phyloP scores from a whole-genome alignment of 2,329 filamentous ascomycete species.

The Fusarium lyarnte region DNA sequence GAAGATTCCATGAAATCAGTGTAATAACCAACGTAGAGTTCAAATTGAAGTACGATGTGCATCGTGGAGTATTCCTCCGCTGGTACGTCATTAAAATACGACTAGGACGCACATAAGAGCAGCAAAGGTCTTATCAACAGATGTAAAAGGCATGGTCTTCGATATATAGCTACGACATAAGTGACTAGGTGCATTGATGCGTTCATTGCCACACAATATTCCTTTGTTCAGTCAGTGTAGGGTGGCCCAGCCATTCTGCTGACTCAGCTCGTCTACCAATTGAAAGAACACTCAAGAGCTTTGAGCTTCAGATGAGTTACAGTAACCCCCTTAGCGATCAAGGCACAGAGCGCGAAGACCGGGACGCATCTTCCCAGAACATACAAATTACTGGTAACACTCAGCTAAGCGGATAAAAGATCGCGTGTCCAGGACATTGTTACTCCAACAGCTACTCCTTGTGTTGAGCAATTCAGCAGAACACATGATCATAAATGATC shows the following conservation, averaged over 20 bases:
- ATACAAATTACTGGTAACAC: neutral
- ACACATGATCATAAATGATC: neutral
- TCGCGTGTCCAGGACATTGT: neutral
- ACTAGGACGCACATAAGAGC: neutral
- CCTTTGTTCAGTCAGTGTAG: neutral
- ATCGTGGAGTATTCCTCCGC: neutral
- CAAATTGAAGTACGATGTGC: neutral
- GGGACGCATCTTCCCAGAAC: neutral
- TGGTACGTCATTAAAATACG: neutral
- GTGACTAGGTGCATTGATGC: neutral
- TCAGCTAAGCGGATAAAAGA: neutral
- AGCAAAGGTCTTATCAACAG: neutral
- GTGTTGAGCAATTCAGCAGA: constrained; percentile 11
- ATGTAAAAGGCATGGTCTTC: neutral
- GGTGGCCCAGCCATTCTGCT: constrained; percentile 5
- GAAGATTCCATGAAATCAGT: neutral
- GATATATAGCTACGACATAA: too few species aligned
- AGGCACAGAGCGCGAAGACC: constrained; percentile 18
- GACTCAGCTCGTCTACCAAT: constrained; percentile 28
- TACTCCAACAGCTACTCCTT: neutral
- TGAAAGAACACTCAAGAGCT: constrained; percentile 26
- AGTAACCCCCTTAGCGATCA: constrained; percentile 17
- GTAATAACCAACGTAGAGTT: neutral
- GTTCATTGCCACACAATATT: neutral
- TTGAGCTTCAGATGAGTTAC: constrained; percentile 26